Evolutionary conservation across 371 early-diverging fungal species (phyloP), one percentile per base, ranked within the genome.

Genomic region (Actinomortierella ambigua): DNA sequence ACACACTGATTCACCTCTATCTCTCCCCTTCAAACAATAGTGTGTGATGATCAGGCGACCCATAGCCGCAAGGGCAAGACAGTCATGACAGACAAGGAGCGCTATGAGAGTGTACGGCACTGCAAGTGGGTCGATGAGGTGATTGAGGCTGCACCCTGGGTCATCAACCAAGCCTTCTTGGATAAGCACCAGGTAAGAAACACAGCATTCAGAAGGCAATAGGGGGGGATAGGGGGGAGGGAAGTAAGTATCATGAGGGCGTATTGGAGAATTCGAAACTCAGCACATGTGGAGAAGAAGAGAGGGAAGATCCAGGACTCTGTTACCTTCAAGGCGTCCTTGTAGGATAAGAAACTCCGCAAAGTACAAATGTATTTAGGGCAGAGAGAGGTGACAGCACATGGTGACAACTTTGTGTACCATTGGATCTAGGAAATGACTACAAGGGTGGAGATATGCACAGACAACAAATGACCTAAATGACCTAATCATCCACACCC

Each of bases 61-160:
- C 92, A 93, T 67, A 71, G 79, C 55, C 88, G 88, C 61, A 98
- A 98, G 79, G 98, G 98, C 27, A 92, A 90, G 69, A 96, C 97
- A 0, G 97, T 97, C 29, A 88, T 97, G 88, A 89, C 78, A 29
- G 97, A 93, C 53, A 56, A 77, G 9, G 98, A 98, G 77, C 88
- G 97, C 47, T 90, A 89, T 66, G 97, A 97, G 69, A 84, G 93
- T 43, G 82, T 98, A 40, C 84, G 91, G 23, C 98, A 98, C 68
- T 98, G 98, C 79, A 88, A 89, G 80, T 97, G 97, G 95, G 97
- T 96, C 3, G 97, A 97, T 77, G 91, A 97, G 76, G 95, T 98
- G 50, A 78, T 98, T 49, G 83, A 82, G 47, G 82, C 91, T 66
- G 94, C 95, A 17, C 97, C 97, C 11, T 98, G 98, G 98, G 73